Conservation (phyloP, 83 land plant genomes). For the Picea engelmannii region DNA sequence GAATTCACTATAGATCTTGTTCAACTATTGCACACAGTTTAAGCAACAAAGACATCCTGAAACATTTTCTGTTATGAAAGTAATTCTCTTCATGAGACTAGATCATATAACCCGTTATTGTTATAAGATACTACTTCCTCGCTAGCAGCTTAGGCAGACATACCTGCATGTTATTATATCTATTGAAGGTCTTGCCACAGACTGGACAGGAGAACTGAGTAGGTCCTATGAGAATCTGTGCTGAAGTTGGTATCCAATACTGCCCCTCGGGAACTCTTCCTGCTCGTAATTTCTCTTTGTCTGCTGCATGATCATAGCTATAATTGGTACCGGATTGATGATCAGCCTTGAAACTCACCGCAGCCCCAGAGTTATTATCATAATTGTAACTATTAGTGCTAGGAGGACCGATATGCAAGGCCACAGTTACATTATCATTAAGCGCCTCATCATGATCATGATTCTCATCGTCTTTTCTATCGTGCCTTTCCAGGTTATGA, state of each 20-base stretch:
- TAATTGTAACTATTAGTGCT: background rate
- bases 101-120: background rate
- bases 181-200: slow-evolving; percentile 77
- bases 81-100: background rate
- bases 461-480: slow-evolving; percentile 15
- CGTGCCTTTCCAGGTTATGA: slow-evolving; percentile 11
- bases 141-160: background rate
- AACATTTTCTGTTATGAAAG: background rate
- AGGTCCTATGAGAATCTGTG: slow-evolving; percentile 82
- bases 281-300: slow-evolving; percentile 19
- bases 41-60: too few relatives aligned
- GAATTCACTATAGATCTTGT: background rate
- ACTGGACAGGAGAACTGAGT: slow-evolving; percentile 83
- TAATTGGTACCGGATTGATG: background rate
- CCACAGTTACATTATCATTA: slow-evolving; percentile 27
- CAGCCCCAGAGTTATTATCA: background rate
- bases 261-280: slow-evolving; percentile 44
- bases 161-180: slow-evolving; percentile 92
- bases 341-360: slow-evolving; percentile 8
- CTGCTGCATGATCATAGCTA: slow-evolving; percentile 22
- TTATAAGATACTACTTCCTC: background rate
- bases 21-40: too few relatives aligned
- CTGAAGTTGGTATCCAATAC: slow-evolving; percentile 83
- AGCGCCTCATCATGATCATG: slow-evolving; percentile 14
- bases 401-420: slow-evolving; percentile 43